Base-by-base conservation (phyloP, 306 rosid species). In the Geum urbanum region DNA sequence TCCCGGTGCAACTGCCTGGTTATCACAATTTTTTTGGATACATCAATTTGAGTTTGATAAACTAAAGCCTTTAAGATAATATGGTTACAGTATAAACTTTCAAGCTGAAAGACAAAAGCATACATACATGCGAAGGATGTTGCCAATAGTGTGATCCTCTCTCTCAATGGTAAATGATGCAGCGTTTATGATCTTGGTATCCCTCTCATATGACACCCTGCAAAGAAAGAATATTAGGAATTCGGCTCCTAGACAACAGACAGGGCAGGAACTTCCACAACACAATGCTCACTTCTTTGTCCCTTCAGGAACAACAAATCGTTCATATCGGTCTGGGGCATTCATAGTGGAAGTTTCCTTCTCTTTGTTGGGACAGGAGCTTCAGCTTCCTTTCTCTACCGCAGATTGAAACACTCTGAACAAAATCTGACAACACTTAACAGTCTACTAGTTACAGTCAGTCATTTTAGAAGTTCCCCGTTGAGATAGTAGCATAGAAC, bases 301-400 rank as follows among this genome's bases (percentile, higher is more conserved):
- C 72, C 97, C 98, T 76, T 92, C 97, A 0, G 97, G 98, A 1
- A 92, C 96, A 60, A 92, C 98, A 80, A 92, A 92, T 60, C 96
- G 91, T 68, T 92, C 98, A 54, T 92, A 92, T 67, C 98, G 91
- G 69, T 92, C 97, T 0, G 98, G 97, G 19, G 96, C 98, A 46
- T 92, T 90, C 98, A 92, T 92, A 67, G 82, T 73, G 69, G 70
- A 15, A 46, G 50, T 18, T 50, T 48, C 18, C 60, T 63, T 64
- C 48, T 70, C 50, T 63, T 19, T 47, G 19, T 59, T 35, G 52
- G 18, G 22, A 22, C 16, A 40, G 52, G 43, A 41, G 6, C n/a
- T 41, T 9, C 39, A 57, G 18, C 62, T 56, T 56, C 11, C 27
- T 49, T 39, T 52, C 51, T 40, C 24, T 53, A 44, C 19, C 6